Evolutionary conservation across 2,329 filamentous ascomycete genomes (phyloP), one percentile per base, ranked within the genome.

Genomic region (Fusarium odoratissimum): DNA sequence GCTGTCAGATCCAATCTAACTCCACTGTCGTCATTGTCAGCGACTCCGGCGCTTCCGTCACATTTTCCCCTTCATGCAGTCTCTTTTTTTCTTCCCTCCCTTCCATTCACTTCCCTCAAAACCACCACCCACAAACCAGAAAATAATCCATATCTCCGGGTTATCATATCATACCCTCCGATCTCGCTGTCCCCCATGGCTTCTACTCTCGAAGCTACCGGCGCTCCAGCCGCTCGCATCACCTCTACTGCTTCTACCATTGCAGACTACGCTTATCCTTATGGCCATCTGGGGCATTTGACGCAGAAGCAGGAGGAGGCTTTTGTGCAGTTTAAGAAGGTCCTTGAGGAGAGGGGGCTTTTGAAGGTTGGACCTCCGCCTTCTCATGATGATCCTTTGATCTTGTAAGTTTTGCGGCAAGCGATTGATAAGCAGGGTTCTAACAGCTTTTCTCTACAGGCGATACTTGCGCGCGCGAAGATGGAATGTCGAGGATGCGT

Each of bases 391-490:
- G 93, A 95, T 79, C 87, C 91, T 76, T 92, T 91, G 7, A 82
- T 95, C 66, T 85, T 95, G 90, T 93, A 84, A 72, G 90, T 83
- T 13, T 48, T 38, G 4, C 23, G 17, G 17, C 31, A 38, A n/a
- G 31, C 25, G 25, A 25, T 60, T 59, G 37, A 63, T 60, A 64
- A 68, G 54, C 64, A 48, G 37, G n/a, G 30, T 10, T 21, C 70
- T 79, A 52, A 77, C 67, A 25, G 28, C 14, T 17, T 46, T 44
- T 54, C 42, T 31, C 58, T n/a, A 79, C 76, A 96, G 94, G 70
- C 94, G 95, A 67, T 98, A 92, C 81, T 86, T 98, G 56, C 92
- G 95, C 77, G 95, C 95, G 38, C 91, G 95, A 63, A 92, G 91
- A 81, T 98, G 95, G 86, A 84, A 92, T 33, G 88, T 93, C 14